phyloP scores from a whole-genome alignment of 768 basidiomycete species.

The Tylopilus cervinicoccineus region DNA sequence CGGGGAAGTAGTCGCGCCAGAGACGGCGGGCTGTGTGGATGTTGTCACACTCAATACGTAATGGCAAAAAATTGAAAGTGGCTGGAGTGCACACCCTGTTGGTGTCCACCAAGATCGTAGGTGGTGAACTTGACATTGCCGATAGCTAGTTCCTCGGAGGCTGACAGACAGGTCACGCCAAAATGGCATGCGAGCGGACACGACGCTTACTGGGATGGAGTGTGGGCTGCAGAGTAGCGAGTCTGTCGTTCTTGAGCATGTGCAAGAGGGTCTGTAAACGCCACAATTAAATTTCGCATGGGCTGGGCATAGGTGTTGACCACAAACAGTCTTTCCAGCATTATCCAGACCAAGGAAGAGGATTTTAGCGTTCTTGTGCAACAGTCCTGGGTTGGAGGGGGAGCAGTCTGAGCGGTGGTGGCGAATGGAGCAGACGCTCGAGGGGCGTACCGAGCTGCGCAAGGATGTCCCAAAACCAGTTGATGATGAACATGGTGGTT shows the following conservation, averaged over 20 bases:
- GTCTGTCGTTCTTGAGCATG: slow-evolving; percentile 99
- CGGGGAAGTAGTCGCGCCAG: slow-evolving; percentile 99
- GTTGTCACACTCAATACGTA: neutral
- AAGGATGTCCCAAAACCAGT: slow-evolving; percentile 98
- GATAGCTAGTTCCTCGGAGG: slow-evolving; percentile 97
- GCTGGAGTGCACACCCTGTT: slow-evolving; percentile 62
- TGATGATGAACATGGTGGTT: slow-evolving; percentile 71
- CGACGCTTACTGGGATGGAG: slow-evolving; percentile 87
- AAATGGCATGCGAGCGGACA: neutral
- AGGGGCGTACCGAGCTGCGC: slow-evolving; percentile 76
- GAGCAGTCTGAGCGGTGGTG: neutral
- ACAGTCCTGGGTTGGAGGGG: slow-evolving; percentile 51
- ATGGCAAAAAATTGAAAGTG: neutral
- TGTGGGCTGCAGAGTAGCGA: slow-evolving; percentile 96
- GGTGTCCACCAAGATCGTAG: slow-evolving; percentile 96
- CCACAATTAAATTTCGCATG: slow-evolving; percentile 2
- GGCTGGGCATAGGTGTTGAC: neutral
- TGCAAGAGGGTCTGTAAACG: slow-evolving; percentile 79
- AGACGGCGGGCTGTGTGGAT: slow-evolving; percentile 75
- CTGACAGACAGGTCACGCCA: slow-evolving; percentile 38
- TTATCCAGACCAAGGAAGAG: slow-evolving; percentile 98
- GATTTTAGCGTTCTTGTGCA: slow-evolving; percentile 99
- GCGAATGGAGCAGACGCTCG: neutral
- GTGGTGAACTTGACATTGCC: slow-evolving; percentile 99
- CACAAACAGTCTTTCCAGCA: slow-evolving; percentile 93